Percentiles rank a stretch among this genome's conserved stretches.
Evolutionary conservation across 2,329 filamentous ascomycete species (phyloP).

Genomic region (Beauveria rudraprayagi): DNA sequence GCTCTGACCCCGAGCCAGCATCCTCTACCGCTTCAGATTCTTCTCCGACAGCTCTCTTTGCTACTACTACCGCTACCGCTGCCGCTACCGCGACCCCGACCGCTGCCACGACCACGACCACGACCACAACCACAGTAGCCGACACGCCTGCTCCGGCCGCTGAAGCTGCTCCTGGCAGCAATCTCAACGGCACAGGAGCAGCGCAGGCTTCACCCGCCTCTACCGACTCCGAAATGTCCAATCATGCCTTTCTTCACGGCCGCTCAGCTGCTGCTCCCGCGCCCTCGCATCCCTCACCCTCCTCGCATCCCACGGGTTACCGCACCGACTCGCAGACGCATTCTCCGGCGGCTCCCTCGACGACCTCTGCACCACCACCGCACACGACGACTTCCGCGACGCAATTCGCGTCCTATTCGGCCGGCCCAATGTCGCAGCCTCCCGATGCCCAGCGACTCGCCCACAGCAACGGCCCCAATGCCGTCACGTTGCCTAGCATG

Average conservation of each 20-base stretch:
- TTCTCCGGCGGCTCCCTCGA: slow-evolving; percentile 15
- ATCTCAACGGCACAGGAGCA: not conserved
- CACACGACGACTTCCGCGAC: not conserved
- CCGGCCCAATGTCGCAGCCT: not conserved
- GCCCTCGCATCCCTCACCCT: slow-evolving; percentile 12
- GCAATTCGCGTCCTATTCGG: slow-evolving; percentile 1
- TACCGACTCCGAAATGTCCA: slow-evolving; percentile 25
- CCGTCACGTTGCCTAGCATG: slow-evolving; percentile 33
- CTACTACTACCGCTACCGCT: not conserved
- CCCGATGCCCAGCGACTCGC: slow-evolving; percentile 7
- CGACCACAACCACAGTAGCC: not conserved
- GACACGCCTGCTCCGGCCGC: not conserved
- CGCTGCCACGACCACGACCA: not conserved
- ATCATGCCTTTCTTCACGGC: slow-evolving; percentile 16
- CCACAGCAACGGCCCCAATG: slow-evolving; percentile 21
- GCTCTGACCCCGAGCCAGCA: not conserved
- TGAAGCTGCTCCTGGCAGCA: not conserved
- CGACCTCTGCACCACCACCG: slow-evolving; percentile 15
- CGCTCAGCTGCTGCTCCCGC: not conserved
- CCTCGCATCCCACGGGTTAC: not conserved
- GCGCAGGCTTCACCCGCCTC: slow-evolving; percentile 5
- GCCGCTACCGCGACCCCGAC: not conserved
- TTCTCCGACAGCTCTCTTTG: not conserved
- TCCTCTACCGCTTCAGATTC: slow-evolving; percentile 1
- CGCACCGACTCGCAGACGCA: slow-evolving; percentile 12